phyloP scores from a whole-genome alignment of 192 early-diverging fungal species.

The Rhizophagus clarus region DNA sequence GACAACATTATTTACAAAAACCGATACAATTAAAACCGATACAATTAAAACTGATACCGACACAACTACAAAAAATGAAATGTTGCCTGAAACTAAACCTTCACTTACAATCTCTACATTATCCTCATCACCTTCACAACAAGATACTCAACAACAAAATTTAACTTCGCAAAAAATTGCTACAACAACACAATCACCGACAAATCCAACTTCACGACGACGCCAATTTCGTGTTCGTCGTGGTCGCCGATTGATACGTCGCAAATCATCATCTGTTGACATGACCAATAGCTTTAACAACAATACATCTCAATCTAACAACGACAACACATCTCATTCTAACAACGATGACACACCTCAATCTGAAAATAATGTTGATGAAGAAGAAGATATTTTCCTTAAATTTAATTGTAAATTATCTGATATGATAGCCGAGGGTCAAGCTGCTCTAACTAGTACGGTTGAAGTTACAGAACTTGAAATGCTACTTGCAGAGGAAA shows the following conservation, averaged over 20 bases:
- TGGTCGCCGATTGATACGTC: neutral
- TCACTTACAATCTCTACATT: neutral
- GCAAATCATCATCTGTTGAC: neutral
- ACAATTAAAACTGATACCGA: too few relatives aligned
- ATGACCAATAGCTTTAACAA: neutral
- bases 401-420: constrained; percentile 24
- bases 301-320: too few relatives aligned
- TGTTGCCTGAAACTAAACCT: neutral
- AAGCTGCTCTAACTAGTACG: constrained; percentile 19
- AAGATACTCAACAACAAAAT: too few relatives aligned
- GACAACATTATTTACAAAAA: too few relatives aligned
- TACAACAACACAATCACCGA: neutral
- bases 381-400: constrained; percentile 6
- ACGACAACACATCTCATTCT: too few relatives aligned
- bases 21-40: too few relatives aligned
- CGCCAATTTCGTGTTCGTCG: constrained; percentile 21
- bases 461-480: constrained; percentile 31
- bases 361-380: neutral
- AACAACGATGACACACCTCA: too few relatives aligned
- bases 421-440: constrained; percentile 25
- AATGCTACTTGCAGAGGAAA: constrained; percentile 28
- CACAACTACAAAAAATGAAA: too few relatives aligned
- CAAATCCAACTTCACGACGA: neutral
- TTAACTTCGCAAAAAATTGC: neutral
- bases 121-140: too few relatives aligned